These are phyloP conservation scores for Ophiostoma ips DNA, from an alignment of 2,329 filamentous ascomycete species.

Conservation along the genomic window DNA sequence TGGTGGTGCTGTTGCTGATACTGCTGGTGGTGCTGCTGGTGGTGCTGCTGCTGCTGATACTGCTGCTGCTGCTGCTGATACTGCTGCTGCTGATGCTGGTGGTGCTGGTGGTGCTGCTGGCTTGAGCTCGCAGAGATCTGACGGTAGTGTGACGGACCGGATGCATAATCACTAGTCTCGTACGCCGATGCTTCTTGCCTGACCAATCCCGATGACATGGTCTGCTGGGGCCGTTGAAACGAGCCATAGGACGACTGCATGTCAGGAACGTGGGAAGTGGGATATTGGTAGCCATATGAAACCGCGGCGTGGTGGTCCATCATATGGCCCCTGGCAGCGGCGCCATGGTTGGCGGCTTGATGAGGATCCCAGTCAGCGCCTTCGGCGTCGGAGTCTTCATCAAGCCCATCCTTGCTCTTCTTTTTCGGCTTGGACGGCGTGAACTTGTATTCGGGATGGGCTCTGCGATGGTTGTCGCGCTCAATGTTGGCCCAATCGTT, in stretches of 20 bases:
- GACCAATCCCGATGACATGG: slow-evolving; percentile 18
- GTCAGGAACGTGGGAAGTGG: slow-evolving; percentile 6
- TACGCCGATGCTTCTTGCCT: slow-evolving; percentile 27
- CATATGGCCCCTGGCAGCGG: slow-evolving; percentile 16
- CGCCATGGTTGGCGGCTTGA: slow-evolving; percentile 9
- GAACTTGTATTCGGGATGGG: slow-evolving; percentile 90
- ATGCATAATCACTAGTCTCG: slow-evolving; percentile 18
- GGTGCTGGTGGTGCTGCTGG: slow-evolving; percentile 9
- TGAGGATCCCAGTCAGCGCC: slow-evolving; percentile 27
- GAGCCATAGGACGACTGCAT: slow-evolving; percentile 1
- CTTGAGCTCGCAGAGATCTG: slow-evolving; percentile 15
- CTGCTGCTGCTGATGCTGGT: slow-evolving; percentile 1
- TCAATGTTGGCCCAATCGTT: slow-evolving; percentile 68
- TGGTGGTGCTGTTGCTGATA: slow-evolving; percentile 8
- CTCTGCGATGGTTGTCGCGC: slow-evolving; percentile 67
- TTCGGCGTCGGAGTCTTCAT: slow-evolving; percentile 28
- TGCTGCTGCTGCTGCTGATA: not conserved
- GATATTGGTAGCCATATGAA: slow-evolving; percentile 10
- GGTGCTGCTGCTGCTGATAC: not conserved
- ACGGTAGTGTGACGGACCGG: slow-evolving; percentile 23
- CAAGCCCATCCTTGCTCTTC: slow-evolving; percentile 23
- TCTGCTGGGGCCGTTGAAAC: slow-evolving; percentile 19
- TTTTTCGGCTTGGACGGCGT: slow-evolving; percentile 59
- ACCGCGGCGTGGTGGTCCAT: slow-evolving; percentile 17
- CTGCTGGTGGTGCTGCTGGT: not conserved